Evolutionary conservation across 495 filamentous ascomycete genomes (phyloP).

Genomic region (Zalerion maritima): DNA sequence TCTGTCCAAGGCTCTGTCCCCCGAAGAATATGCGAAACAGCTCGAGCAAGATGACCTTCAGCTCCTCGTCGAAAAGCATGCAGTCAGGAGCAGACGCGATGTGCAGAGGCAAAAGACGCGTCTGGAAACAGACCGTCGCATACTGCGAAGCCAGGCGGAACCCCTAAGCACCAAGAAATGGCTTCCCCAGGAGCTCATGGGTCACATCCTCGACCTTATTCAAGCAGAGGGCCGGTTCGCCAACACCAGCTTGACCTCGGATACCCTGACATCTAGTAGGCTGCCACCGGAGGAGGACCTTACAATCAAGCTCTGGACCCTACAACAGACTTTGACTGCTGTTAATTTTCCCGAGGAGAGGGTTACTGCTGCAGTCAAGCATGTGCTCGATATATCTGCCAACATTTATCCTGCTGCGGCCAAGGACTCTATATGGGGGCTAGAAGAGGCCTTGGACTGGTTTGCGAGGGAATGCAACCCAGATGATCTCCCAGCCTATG

Average conservation of each 20-base stretch:
- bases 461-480: slow-evolving; percentile 54
- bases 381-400: slow-evolving; percentile 44
- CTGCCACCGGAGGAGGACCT: slow-evolving; percentile 55
- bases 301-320: slow-evolving; percentile 61
- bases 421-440: slow-evolving; percentile 64
- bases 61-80: slow-evolving; percentile 65
- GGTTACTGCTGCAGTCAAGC: slow-evolving; percentile 48
- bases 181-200: slow-evolving; percentile 66
- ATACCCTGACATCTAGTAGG: slow-evolving; percentile 23
- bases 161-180: slow-evolving; percentile 56
- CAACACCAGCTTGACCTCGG: slow-evolving; percentile 25
- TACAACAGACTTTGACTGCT: slow-evolving; percentile 51
- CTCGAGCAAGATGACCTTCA: slow-evolving; percentile 74
- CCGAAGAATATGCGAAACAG: slow-evolving; percentile 73
- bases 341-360: slow-evolving; percentile 51
- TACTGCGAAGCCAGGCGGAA: slow-evolving; percentile 61
- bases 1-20: slow-evolving; percentile 46
- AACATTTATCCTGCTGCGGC: slow-evolving; percentile 28
- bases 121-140: slow-evolving; percentile 62
- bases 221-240: slow-evolving; percentile 35
- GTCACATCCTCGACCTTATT: slow-evolving; percentile 50
- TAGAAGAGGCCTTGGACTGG: slow-evolving; percentile 81
- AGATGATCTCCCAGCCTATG: slow-evolving; percentile 60
- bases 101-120: slow-evolving; percentile 52
- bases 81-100: slow-evolving; percentile 51